phyloP scores from a whole-genome alignment of 2,329 filamentous ascomycete species.

The Gaeumannomyces sp. region DNA sequence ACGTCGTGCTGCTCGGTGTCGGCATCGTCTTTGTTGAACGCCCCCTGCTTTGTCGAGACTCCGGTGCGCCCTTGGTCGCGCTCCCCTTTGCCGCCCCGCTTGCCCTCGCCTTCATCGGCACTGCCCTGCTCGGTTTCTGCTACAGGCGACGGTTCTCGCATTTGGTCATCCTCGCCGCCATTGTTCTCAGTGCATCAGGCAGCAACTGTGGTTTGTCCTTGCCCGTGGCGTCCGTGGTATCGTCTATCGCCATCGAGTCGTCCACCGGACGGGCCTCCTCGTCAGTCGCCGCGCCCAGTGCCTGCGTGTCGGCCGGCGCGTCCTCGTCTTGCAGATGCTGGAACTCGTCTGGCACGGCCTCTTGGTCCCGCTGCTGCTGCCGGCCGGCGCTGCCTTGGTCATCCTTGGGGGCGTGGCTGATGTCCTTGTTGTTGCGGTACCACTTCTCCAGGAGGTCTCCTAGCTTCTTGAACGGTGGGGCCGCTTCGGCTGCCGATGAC shows the following conservation, averaged over 20 bases:
- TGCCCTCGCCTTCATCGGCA: slow-evolving; percentile 26
- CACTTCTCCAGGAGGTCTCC: slow-evolving; percentile 89
- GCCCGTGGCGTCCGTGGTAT: slow-evolving; percentile 48
- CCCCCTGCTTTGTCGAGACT: slow-evolving; percentile 53
- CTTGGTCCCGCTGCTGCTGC: slow-evolving; percentile 52
- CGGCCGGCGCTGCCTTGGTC: slow-evolving; percentile 23
- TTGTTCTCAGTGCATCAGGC: slow-evolving; percentile 35
- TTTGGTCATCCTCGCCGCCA: slow-evolving; percentile 36
- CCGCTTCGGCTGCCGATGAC: slow-evolving; percentile 34
- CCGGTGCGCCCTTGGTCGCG: slow-evolving; percentile 52
- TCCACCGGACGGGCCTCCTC: slow-evolving; percentile 81
- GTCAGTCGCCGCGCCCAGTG: slow-evolving; percentile 79
- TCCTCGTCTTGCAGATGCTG: slow-evolving; percentile 88
- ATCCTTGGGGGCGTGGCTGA: slow-evolving; percentile 55
- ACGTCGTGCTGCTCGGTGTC: slow-evolving; percentile 28
- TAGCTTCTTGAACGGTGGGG: slow-evolving; percentile 85
- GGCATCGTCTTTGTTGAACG: slow-evolving; percentile 44
- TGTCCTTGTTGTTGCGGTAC: slow-evolving; percentile 84
- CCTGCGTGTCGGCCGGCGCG: slow-evolving; percentile 77
- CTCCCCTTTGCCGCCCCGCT: slow-evolving; percentile 35
- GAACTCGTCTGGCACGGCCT: slow-evolving; percentile 69
- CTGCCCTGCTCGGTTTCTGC: slow-evolving; percentile 25
- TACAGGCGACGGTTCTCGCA: slow-evolving; percentile 38
- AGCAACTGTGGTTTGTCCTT: slow-evolving; percentile 30
- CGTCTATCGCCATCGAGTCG: slow-evolving; percentile 80